These are phyloP conservation scores for Limnanthes douglasii DNA, from an alignment of 345 rosid species.

Conservation along the genomic window DNA sequence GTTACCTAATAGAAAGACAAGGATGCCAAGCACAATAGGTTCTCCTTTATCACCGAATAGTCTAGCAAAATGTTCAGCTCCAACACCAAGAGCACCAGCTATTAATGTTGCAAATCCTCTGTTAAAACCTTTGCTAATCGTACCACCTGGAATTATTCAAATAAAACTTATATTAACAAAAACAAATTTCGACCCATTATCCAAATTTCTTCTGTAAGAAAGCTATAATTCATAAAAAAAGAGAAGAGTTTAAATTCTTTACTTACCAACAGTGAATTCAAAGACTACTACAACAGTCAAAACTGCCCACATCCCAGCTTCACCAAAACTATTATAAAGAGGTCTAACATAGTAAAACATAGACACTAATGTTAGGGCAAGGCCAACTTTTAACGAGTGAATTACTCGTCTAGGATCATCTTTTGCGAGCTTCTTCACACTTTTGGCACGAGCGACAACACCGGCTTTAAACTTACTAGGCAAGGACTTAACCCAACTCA, in stretches of 20 bases:
- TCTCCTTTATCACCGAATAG: conserved; percentile 46
- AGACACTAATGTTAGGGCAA: conserved; percentile 65
- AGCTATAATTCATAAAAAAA: too few relatives aligned
- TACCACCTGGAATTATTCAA: conserved; percentile 27
- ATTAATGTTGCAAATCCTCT: conserved; percentile 54
- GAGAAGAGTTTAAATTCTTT: too few relatives aligned
- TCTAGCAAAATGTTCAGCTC: conserved; percentile 41
- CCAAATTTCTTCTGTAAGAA: too few relatives aligned
- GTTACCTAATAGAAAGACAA: conserved; percentile 63
- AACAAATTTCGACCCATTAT: not conserved
- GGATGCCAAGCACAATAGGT: conserved; percentile 45
- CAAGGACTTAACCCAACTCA: conserved; percentile 14
- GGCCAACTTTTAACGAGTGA: conserved; percentile 70
- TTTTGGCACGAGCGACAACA: conserved; percentile 11
- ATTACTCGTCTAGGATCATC: conserved; percentile 60
- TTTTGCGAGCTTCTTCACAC: conserved; percentile 28
- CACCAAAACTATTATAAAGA: conserved; percentile 49
- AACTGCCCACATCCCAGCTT: conserved; percentile 81
- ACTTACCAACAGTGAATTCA: conserved; percentile 73
- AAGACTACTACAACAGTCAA: conserved; percentile 65
- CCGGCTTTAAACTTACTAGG: conserved; percentile 13
- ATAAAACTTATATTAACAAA: not conserved
- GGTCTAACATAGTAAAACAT: conserved; percentile 50
- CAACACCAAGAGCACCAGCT: conserved; percentile 53
- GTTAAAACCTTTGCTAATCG: conserved; percentile 47